phyloP scores from a whole-genome alignment of 495 filamentous ascomycete genomes.

The Annulohypoxylon stygium region DNA sequence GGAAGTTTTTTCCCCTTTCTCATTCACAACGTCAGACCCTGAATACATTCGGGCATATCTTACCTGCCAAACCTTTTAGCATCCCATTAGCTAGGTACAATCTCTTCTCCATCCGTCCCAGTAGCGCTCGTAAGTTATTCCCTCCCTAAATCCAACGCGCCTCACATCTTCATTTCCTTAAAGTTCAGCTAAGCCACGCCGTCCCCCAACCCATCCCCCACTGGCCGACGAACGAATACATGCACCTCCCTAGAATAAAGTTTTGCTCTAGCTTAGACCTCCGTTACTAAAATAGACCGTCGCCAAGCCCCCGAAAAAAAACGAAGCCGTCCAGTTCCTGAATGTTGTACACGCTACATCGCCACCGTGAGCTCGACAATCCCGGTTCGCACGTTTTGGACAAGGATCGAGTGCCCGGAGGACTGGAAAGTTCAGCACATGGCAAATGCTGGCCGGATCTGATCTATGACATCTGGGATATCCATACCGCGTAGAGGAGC shows the following conservation, averaged over 20 bases:
- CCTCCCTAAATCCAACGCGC: not conserved
- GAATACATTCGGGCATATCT: not conserved
- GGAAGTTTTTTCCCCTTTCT: not conserved
- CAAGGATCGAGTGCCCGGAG: not conserved
- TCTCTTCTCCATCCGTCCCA: not conserved
- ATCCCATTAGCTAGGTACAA: not conserved
- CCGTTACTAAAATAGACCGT: not conserved
- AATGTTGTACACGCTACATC: not conserved
- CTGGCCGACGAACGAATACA: not conserved
- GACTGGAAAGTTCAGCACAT: not conserved
- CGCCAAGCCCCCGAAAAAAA: not conserved
- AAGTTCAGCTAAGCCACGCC: not conserved
- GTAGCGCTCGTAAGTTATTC: not conserved
- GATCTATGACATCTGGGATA: conserved; percentile 1
- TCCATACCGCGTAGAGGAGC: not conserved
- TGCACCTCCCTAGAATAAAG: not conserved
- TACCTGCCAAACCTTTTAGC: not conserved
- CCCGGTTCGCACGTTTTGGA: not conserved
- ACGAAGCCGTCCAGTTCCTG: not conserved
- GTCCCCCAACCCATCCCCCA: not conserved
- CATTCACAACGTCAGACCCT: not conserved
- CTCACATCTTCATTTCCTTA: not conserved
- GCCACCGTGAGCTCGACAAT: not conserved
- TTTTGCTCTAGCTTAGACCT: not conserved
- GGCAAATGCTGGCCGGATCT: not conserved